phyloP scores from a whole-genome alignment of 1,139 yeast species.

The Zygoascus meyerae region DNA sequence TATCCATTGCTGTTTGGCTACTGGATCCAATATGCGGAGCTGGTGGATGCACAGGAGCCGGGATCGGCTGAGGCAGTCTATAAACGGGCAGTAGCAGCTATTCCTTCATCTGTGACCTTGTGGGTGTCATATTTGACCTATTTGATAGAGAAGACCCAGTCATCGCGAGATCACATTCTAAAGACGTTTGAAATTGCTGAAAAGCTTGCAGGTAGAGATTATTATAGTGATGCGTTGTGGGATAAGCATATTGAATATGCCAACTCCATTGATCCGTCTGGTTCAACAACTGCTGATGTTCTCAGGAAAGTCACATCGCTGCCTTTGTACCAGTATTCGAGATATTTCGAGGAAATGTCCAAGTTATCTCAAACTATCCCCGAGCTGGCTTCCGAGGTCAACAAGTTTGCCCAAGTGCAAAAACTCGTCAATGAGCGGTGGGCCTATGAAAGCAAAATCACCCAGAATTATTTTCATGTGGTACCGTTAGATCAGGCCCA shows the following conservation, averaged over 20 bases:
- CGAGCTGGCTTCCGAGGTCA: slow-evolving; percentile 30
- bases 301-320: slow-evolving; percentile 46
- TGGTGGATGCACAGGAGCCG: slow-evolving; percentile 40
- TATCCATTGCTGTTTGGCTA: slow-evolving; percentile 73
- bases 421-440: slow-evolving; percentile 56
- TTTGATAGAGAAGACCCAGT: slow-evolving; percentile 24
- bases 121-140: slow-evolving; percentile 68
- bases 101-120: slow-evolving; percentile 57
- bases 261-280: slow-evolving; percentile 33
- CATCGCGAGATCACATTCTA: slow-evolving; percentile 13
- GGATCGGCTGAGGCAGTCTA: slow-evolving; percentile 57
- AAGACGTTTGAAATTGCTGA: slow-evolving; percentile 58
- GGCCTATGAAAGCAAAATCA: slow-evolving; percentile 54
- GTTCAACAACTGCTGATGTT: slow-evolving; percentile 16
- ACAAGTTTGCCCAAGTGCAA: slow-evolving; percentile 57
- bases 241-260: slow-evolving; percentile 60
- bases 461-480: slow-evolving; percentile 48
- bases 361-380: slow-evolving; percentile 22
- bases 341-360: slow-evolving; percentile 39
- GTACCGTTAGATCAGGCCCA: slow-evolving; percentile 44
- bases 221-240: slow-evolving; percentile 70
- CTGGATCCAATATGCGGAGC: slow-evolving; percentile 70
- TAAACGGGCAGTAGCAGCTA: slow-evolving; percentile 45
- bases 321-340: slow-evolving; percentile 72
- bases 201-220: slow-evolving; percentile 61